Evolutionary conservation across 2,329 filamentous ascomycete genomes (phyloP).

Genomic region (Aureobasidium vineae): DNA sequence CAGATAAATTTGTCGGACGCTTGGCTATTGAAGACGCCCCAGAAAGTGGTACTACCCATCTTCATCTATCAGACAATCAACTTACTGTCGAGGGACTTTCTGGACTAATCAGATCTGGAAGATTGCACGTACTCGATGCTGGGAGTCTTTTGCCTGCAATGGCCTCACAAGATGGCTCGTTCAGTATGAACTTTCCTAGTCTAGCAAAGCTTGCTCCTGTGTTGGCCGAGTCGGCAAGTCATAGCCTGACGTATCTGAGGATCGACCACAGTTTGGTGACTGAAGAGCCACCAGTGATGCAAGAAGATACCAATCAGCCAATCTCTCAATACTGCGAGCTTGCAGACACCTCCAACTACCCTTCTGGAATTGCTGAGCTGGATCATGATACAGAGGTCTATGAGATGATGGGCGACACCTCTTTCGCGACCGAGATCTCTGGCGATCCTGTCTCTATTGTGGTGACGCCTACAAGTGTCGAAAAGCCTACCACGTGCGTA

Average conservation of each 20-base stretch:
- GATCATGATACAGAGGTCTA: slow-evolving; percentile 31
- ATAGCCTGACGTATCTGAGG: slow-evolving; percentile 54
- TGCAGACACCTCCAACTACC: slow-evolving; percentile 33
- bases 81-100: slow-evolving; percentile 57
- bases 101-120: slow-evolving; percentile 51
- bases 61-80: slow-evolving; percentile 57
- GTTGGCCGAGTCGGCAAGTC: slow-evolving; percentile 48
- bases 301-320: slow-evolving; percentile 31
- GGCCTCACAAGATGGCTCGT: slow-evolving; percentile 30
- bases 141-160: slow-evolving; percentile 47
- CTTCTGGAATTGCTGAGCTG: slow-evolving; percentile 17
- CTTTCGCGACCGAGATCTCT: neutral
- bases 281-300: slow-evolving; percentile 39
- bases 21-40: slow-evolving; percentile 57
- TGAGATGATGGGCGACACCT: slow-evolving; percentile 40
- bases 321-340: slow-evolving; percentile 33
- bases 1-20: slow-evolving; percentile 51
- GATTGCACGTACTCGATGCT: slow-evolving; percentile 56
- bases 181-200: slow-evolving; percentile 44
- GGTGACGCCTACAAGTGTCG: slow-evolving; percentile 39
- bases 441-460: slow-evolving; percentile 35
- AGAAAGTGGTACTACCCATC: slow-evolving; percentile 57
- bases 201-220: slow-evolving; percentile 56
- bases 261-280: slow-evolving; percentile 57
- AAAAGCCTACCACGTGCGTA: slow-evolving; percentile 30